phyloP scores from a whole-genome alignment of 305 asterid genomes.

The Fraxinus paxiana region DNA sequence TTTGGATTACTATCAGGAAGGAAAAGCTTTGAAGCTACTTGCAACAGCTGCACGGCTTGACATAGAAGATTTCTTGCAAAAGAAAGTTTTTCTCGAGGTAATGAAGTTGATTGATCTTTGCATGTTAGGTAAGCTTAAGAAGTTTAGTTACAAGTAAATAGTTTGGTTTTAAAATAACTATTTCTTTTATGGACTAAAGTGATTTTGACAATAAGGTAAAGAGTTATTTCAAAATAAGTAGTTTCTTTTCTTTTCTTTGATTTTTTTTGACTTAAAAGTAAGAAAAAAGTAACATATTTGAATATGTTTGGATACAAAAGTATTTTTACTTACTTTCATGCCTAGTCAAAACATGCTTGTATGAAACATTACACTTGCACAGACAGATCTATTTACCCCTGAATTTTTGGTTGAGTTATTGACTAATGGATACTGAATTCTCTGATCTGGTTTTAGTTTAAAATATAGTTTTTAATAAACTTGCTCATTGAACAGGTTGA shows the following conservation, averaged over 20 bases:
- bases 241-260: background rate
- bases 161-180: background rate
- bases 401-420: background rate
- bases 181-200: background rate
- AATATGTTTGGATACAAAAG: background rate
- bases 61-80: constrained; percentile 96
- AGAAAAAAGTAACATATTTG: background rate
- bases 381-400: background rate
- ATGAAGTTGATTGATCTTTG: constrained; percentile 12
- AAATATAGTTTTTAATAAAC: background rate
- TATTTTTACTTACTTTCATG: background rate
- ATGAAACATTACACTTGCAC: background rate
- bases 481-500: constrained; percentile 49
- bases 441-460: background rate
- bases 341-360: background rate
- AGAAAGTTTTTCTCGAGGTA: constrained; percentile 92
- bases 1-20: constrained; percentile 52
- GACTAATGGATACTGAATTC: background rate
- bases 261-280: background rate
- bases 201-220: background rate
- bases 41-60: constrained; percentile 95
- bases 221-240: background rate
- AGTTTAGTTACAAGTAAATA: background rate
- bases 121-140: background rate
- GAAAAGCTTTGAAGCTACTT: constrained; percentile 84